Evolutionary conservation across 2,329 filamentous ascomycete genomes (phyloP), one percentile per base, ranked within the genome.

Genomic region (Penicillium hordei): DNA sequence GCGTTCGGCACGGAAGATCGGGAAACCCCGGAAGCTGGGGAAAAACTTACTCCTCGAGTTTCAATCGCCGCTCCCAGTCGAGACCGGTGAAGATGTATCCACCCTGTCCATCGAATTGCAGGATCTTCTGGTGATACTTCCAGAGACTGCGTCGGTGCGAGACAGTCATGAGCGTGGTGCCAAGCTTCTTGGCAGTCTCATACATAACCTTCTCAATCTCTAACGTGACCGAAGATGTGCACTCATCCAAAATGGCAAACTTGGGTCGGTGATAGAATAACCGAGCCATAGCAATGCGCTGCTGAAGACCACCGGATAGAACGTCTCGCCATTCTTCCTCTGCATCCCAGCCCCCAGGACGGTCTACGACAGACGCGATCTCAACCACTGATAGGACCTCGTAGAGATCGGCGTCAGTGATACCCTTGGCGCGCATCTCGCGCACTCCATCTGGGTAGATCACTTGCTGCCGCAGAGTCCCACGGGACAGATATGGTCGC

Each of bases 241-340:
- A 99, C 78, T 99, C 94, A 73, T 99, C 94, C 38, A 99, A 81
- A 65, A 99, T 99, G 12, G 94, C 94, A 74, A 96, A 97, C 67
- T 89, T 88, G 0, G 93, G 93, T 10, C 86, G 83, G 76, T 97
- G 93, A 76, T 97, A 97, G 76, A 97, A 97, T 19, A 96, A 83
- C 0, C 94, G 84, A 0, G 94, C 94, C 91, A 97, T 97, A 59
- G 94, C 94, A 23, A 99, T 90, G 52, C 94, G 89, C 79, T 99
- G 94, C 78, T 99, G 94, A 21, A 97, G 82, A 7, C 94, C 94
- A 13, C 91, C 91, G 0, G 91, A 96, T 29, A 99, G 83, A 0
- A 96, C 91, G 66, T 97, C 93, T 48, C 92, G 89, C 94, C 94
- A 99, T 78, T 97, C 93, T 52, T 93, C 92, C 76, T 97, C 92